Conservation (phyloP, 2,329 filamentous ascomycete genomes). For the Ophiostoma montium region DNA sequence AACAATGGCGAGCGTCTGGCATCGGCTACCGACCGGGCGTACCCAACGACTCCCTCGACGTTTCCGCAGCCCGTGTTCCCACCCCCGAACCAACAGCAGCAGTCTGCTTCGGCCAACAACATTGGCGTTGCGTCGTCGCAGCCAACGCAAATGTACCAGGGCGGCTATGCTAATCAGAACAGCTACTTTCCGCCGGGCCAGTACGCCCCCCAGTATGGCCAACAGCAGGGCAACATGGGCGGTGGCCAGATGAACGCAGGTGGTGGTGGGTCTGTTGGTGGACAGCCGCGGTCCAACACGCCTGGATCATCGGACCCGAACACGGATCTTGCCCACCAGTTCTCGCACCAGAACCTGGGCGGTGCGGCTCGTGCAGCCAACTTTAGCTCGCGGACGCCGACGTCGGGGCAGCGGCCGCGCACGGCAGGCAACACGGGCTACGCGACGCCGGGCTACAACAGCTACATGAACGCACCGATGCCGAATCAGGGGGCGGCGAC, state of each 20-base stretch:
- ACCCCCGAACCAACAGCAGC: conserved; percentile 22
- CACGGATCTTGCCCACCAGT: conserved; percentile 85
- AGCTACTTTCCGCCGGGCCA: conserved; percentile 47
- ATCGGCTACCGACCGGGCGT: conserved; percentile 45
- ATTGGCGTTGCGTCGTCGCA: conserved; percentile 32
- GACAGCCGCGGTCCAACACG: conserved; percentile 38
- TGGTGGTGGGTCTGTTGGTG: neutral
- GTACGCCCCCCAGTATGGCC: conserved; percentile 15
- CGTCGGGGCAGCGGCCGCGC: conserved; percentile 63
- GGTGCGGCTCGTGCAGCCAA: conserved; percentile 51
- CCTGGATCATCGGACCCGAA: conserved; percentile 58
- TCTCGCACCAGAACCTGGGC: conserved; percentile 89
- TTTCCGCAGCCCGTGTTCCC: conserved; percentile 80
- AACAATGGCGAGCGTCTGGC: conserved; percentile 43
- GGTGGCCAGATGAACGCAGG: conserved; percentile 3
- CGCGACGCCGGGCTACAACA: conserved; percentile 41
- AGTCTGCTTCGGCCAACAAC: conserved; percentile 3
- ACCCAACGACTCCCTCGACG: conserved; percentile 84
- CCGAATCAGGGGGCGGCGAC: conserved; percentile 31
- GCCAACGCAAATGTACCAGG: conserved; percentile 9
- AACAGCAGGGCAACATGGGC: conserved; percentile 6
- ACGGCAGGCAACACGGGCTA: conserved; percentile 62
- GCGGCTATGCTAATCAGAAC: neutral
- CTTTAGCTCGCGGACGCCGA: conserved; percentile 44
- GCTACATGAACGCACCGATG: conserved; percentile 55